phyloP scores from a whole-genome alignment of 148 eudicot genomes.

The Bassia scoparia region DNA sequence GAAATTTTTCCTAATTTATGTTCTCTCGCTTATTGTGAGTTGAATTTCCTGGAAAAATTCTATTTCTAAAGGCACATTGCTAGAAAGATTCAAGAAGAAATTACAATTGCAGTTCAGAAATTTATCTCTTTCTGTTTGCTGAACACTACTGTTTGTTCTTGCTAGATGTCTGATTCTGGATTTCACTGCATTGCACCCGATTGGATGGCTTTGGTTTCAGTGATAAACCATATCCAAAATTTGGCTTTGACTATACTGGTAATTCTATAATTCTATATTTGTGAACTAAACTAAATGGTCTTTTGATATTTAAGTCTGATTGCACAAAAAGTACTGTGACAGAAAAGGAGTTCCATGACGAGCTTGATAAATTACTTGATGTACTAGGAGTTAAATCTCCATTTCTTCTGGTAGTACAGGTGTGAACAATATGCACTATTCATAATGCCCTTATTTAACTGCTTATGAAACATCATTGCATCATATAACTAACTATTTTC shows the following conservation, averaged over 20 bases:
- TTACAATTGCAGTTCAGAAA: not conserved
- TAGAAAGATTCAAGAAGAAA: no score
- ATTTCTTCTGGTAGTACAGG: slow-evolving; percentile 85
- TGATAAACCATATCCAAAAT: slow-evolving; percentile 93
- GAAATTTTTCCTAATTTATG: no score
- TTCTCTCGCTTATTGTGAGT: not conserved
- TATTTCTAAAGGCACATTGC: no score
- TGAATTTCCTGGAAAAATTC: no score
- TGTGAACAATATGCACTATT: slow-evolving; percentile 28
- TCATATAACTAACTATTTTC: not conserved
- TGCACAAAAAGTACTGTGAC: slow-evolving; percentile 27
- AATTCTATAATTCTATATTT: slow-evolving; percentile 6
- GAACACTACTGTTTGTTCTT: slow-evolving; percentile 17
- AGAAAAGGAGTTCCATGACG: slow-evolving; percentile 95
- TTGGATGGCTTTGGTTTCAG: slow-evolving; percentile 99
- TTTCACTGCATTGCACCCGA: slow-evolving; percentile 98
- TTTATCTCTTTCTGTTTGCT: slow-evolving; percentile 1
- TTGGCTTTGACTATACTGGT: slow-evolving; percentile 97
- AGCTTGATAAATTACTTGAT: slow-evolving; percentile 69
- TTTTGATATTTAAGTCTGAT: slow-evolving; percentile 17
- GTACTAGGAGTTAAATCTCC: slow-evolving; percentile 64
- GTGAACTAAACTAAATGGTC: not conserved
- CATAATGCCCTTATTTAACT: slow-evolving; percentile 1
- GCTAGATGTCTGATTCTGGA: slow-evolving; percentile 85
- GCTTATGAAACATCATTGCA: slow-evolving; percentile 1